These are phyloP conservation scores for Akanthomyces dipterigenus DNA, from an alignment of 2,329 filamentous ascomycete species.

Conservation along the genomic window DNA sequence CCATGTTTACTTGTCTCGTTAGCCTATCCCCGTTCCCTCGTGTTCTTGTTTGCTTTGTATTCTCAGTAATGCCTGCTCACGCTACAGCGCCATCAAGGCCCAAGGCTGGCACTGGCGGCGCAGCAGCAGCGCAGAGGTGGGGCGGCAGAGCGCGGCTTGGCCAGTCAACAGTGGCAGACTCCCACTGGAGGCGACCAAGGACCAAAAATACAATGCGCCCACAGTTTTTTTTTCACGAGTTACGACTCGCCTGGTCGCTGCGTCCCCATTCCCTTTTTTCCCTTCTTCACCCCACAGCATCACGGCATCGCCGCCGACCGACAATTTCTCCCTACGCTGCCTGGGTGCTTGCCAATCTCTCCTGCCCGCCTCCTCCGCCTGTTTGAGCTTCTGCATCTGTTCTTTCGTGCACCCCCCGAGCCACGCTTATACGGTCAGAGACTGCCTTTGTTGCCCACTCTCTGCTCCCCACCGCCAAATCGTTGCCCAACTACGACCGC, in stretches of 20 bases:
- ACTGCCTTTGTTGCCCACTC: slow-evolving; percentile 10
- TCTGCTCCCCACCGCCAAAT: slow-evolving; percentile 10
- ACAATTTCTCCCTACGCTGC: slow-evolving; percentile 13
- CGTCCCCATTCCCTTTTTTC: slow-evolving; percentile 22
- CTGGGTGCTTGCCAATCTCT: slow-evolving; percentile 18
- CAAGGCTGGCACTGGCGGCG: neutral
- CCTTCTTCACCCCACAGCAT: slow-evolving; percentile 21
- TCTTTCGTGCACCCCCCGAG: slow-evolving; percentile 10
- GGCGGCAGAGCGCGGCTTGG: slow-evolving; percentile 2
- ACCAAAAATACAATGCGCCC: slow-evolving; percentile 20
- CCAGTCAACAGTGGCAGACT: slow-evolving; percentile 8
- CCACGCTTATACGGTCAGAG: slow-evolving; percentile 8
- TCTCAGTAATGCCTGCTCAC: neutral
- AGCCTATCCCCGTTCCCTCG: too few species aligned
- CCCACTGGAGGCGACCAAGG: slow-evolving; percentile 10
- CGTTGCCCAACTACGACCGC: slow-evolving; percentile 9
- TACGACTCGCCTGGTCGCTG: slow-evolving; percentile 10
- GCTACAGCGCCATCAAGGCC: neutral
- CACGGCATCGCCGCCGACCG: slow-evolving; percentile 22
- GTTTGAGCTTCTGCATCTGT: slow-evolving; percentile 9
- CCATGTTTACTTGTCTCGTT: too few species aligned
- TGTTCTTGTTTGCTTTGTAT: neutral
- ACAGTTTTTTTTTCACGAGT: slow-evolving; percentile 17
- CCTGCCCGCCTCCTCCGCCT: slow-evolving; percentile 16
- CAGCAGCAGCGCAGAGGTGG: neutral